Evolutionary conservation across 148 eudicot species (phyloP), one percentile per base, ranked within the genome.

Genomic region (Polygonum maritimum): DNA sequence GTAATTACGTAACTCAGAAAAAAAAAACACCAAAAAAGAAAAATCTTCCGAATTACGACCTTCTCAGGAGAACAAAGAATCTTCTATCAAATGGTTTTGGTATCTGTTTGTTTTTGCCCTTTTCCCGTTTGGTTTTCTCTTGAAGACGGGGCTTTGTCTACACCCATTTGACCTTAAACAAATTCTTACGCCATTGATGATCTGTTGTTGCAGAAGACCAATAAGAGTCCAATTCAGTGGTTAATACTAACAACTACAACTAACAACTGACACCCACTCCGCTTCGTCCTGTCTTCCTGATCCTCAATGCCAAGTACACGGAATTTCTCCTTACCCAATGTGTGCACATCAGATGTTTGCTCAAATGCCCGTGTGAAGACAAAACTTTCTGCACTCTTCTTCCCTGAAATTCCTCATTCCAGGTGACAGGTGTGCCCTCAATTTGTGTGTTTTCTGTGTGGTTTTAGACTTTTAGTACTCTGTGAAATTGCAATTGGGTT

Each of bases 21-120:
- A 49, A 51, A 51, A 14, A 14, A 3, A 5, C 19, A 51, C 57
- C 57, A 51, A 51, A 51, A 21, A 57, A 10, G 36, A 19, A 60
- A 60, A 65, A 65, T 65, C 71, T 5, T 14, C 71, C 5, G 10
- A 33, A n/a, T 33, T 35, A 65, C 16, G 41, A 65, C 71, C 41
- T 65, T 65, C 71, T 2, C 35, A 36, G 41, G 14, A 65, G 71
- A 65, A 14, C 71, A 65, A 33, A 44, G 71, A 65, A 65, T 65
- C 41, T 65, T 65, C 71, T 36, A 35, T 65, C 41, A 33, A 65
- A 65, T 65, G 71, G 71, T 65, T 65, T 65, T 65, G 71, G 71
- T 65, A 65, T 67, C 45, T 67, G 6, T 67, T 35, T 63, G 13
- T 13, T 31, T 63, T 35, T 3, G 9, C 70, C 40, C 15, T 31